These are phyloP conservation scores for Elsinoe necatrix DNA, from an alignment of 2,329 filamentous ascomycete genomes.

Conservation along the genomic window DNA sequence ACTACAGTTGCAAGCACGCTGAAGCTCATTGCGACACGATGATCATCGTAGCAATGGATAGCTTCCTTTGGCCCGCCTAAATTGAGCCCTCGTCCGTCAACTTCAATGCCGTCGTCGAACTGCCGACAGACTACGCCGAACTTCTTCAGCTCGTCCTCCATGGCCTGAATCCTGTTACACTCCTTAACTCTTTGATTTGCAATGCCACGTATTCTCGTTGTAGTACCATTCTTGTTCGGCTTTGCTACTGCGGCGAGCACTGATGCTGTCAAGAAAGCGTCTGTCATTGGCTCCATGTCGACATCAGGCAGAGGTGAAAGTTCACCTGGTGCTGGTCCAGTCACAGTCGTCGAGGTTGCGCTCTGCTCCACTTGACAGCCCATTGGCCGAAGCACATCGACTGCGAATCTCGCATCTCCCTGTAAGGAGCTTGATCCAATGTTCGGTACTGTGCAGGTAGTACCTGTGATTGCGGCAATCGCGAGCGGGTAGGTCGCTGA, in stretches of 20 bases:
- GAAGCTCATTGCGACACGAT: conserved; percentile 97
- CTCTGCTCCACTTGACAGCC: conserved; percentile 85
- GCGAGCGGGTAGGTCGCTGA: conserved; percentile 94
- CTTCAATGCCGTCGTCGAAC: conserved; percentile 87
- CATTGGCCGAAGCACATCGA: conserved; percentile 86
- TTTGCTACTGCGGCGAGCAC: conserved; percentile 83
- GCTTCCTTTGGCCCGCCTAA: conserved; percentile 48
- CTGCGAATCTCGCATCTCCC: conserved; percentile 87
- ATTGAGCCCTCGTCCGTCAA: conserved; percentile 49
- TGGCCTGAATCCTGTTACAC: conserved; percentile 90
- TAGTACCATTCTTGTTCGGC: conserved; percentile 52
- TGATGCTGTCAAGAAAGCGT: conserved; percentile 92
- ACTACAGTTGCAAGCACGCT: conserved; percentile 73
- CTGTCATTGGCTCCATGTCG: conserved; percentile 99
- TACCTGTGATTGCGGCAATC: conserved; percentile 89
- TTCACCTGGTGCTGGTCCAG: conserved; percentile 66
- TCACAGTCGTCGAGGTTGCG: conserved; percentile 80
- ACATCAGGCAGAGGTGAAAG: conserved; percentile 71
- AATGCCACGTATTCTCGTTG: conserved; percentile 83
- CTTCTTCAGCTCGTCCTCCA: conserved; percentile 89
- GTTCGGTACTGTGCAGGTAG: conserved; percentile 90
- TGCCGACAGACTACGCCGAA: conserved; percentile 82
- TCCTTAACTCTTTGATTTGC: conserved; percentile 98
- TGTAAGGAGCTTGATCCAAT: conserved; percentile 88
- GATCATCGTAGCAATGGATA: conserved; percentile 92